Percentiles rank a stretch among this genome's conserved stretches.
These are phyloP conservation scores for Xylaria sp. DNA, from an alignment of 2,329 filamentous ascomycete species.

Conservation along the genomic window DNA sequence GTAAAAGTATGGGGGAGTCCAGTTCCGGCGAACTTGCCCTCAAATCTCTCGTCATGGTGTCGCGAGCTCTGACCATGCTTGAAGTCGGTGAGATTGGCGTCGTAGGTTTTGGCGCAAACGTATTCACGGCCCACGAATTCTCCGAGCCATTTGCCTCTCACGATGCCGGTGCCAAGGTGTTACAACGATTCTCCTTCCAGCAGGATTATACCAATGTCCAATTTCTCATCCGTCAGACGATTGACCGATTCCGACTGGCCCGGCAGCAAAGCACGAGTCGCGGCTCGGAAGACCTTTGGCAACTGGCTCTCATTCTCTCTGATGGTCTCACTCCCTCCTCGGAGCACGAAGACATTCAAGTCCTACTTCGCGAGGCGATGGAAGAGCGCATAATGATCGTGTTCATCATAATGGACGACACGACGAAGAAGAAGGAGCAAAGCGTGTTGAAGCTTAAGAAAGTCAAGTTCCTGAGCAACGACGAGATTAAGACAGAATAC, in stretches of 20 bases:
- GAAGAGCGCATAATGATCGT: constrained; percentile 98
- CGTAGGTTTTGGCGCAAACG: constrained; percentile 85
- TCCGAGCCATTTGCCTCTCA: constrained; percentile 79
- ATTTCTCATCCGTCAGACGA: constrained; percentile 78
- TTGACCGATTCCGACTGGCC: constrained; percentile 84
- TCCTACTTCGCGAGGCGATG: constrained; percentile 85
- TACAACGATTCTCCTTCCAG: constrained; percentile 85
- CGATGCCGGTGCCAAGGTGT: constrained; percentile 83
- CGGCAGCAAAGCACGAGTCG: constrained; percentile 67
- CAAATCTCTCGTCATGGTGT: constrained; percentile 92
- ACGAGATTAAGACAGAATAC: constrained; percentile 82
- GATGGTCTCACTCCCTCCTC: constrained; percentile 88
- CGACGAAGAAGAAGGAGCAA: constrained; percentile 57
- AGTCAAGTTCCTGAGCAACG: constrained; percentile 76
- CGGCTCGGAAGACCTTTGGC: constrained; percentile 81
- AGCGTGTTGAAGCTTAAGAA: constrained; percentile 90
- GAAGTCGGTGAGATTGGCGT: constrained; percentile 95
- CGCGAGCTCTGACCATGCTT: constrained; percentile 87
- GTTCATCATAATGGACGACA: constrained; percentile 92
- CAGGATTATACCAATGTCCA: constrained; percentile 89
- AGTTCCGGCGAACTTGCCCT: constrained; percentile 84
- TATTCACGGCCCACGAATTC: constrained; percentile 88
- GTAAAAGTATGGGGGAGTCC: constrained; percentile 88
- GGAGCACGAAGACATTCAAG: constrained; percentile 83
- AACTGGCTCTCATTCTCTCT: constrained; percentile 90